A percentile compares a stretch with the other conserved stretches of the same genome.
phyloP scores from a whole-genome alignment of 352 stramenopile species.

The Nannochloropsis limnetica region DNA sequence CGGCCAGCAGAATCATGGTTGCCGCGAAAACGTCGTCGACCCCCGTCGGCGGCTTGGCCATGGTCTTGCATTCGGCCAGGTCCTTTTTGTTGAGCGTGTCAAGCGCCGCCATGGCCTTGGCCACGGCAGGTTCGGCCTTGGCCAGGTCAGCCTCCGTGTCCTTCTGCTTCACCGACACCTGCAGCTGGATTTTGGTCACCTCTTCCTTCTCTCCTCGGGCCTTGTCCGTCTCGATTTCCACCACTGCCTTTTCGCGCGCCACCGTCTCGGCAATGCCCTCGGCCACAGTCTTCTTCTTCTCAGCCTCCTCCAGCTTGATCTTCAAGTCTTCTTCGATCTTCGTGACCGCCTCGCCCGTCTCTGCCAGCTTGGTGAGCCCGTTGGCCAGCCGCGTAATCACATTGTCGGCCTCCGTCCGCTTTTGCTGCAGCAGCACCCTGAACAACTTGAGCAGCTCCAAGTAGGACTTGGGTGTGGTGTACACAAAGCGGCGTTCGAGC shows the following conservation, averaged over 20 bases:
- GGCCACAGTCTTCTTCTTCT: constrained; percentile 84
- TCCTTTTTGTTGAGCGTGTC: constrained; percentile 93
- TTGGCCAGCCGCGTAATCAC: constrained; percentile 80
- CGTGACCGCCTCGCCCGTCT: constrained; percentile 79
- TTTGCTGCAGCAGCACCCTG: constrained; percentile 78
- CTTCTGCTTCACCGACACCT: constrained; percentile 75
- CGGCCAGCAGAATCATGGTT: constrained; percentile 80
- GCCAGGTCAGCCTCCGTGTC: constrained; percentile 71
- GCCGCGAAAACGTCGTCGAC: constrained; percentile 85
- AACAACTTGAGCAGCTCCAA: constrained; percentile 84
- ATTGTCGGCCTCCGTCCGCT: constrained; percentile 72
- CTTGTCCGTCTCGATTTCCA: constrained; percentile 85
- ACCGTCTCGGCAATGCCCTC: constrained; percentile 86
- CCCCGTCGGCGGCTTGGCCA: constrained; percentile 80
- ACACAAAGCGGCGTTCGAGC: constrained; percentile 78
- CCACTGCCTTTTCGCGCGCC: constrained; percentile 85
- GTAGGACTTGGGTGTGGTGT: constrained; percentile 89
- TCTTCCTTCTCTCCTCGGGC: constrained; percentile 78
- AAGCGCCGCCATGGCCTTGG: constrained; percentile 85
- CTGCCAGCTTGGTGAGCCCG: constrained; percentile 78
- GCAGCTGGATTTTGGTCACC: constrained; percentile 77
- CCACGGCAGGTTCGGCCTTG: constrained; percentile 82
- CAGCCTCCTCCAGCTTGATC: constrained; percentile 82
- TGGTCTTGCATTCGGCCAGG: constrained; percentile 87
- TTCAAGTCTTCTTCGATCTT: constrained; percentile 84